Evolutionary conservation across 2,329 filamentous ascomycete genomes (phyloP).

Genomic region (Apiospora sp.): DNA sequence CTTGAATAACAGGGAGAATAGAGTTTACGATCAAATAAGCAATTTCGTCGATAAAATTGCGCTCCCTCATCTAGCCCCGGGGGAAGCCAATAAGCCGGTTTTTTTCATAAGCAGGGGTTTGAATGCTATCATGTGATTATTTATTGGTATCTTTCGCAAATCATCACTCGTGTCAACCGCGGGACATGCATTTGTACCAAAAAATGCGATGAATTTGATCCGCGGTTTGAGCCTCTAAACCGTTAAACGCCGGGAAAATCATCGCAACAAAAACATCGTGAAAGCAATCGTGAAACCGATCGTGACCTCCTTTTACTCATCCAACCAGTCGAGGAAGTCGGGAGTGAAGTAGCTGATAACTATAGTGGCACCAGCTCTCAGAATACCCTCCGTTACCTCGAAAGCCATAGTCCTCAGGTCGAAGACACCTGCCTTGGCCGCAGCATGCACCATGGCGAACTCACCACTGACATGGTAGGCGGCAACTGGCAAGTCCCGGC

Average conservation of each 20-base stretch:
- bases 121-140: constrained; percentile 7
- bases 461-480: constrained; percentile 98
- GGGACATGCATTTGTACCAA: neutral
- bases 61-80: neutral
- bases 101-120: neutral
- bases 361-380: constrained; percentile 92
- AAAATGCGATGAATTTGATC: constrained; percentile 2
- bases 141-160: constrained; percentile 19
- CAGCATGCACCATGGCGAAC: constrained; percentile 97
- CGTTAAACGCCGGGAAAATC: constrained; percentile 11
- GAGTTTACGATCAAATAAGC: neutral
- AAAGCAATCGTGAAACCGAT: neutral
- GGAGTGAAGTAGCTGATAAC: constrained; percentile 95
- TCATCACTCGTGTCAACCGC: constrained; percentile 17
- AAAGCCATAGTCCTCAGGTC: constrained; percentile 94
- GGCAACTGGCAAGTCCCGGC: constrained; percentile 88
- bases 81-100: neutral
- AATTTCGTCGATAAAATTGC: neutral
- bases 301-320: constrained; percentile 49
- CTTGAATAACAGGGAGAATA: neutral
- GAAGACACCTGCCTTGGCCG: constrained; percentile 94
- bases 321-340: constrained; percentile 74
- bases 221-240: neutral
- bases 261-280: constrained; percentile 2
- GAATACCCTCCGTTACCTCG: constrained; percentile 91